These are phyloP conservation scores for Mrakia hoshinonis DNA, from an alignment of 768 basidiomycete genomes.

Conservation along the genomic window DNA sequence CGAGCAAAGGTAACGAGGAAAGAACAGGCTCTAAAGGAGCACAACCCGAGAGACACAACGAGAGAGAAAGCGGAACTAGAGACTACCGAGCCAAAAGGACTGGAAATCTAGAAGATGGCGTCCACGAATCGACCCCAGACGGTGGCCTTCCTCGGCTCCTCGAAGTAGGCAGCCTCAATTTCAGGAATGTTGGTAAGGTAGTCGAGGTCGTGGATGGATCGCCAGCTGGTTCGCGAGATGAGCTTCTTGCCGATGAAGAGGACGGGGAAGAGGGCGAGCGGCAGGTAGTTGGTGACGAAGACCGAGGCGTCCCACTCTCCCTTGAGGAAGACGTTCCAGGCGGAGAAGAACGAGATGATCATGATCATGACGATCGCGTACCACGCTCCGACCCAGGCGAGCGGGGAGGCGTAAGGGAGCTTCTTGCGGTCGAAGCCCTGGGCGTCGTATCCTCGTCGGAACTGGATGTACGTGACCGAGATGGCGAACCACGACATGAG, in stretches of 20 bases:
- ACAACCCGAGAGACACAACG: background rate
- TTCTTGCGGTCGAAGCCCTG: slow-evolving; percentile 66
- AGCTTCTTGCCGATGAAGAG: slow-evolving; percentile 58
- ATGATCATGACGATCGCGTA: slow-evolving; percentile 36
- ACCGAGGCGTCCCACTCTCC: slow-evolving; percentile 39
- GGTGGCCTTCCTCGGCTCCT: slow-evolving; percentile 21
- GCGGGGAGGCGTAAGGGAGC: slow-evolving; percentile 59
- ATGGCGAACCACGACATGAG: slow-evolving; percentile 77
- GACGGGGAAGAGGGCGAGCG: slow-evolving; percentile 57
- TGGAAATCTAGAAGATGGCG: slow-evolving; percentile 11
- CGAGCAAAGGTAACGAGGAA: background rate
- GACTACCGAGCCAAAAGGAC: too few species aligned
- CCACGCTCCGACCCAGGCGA: slow-evolving; percentile 49
- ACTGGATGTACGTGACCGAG: slow-evolving; percentile 66
- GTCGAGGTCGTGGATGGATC: slow-evolving; percentile 67
- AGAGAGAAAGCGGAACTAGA: background rate
- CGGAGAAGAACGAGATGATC: slow-evolving; percentile 33
- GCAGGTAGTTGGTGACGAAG: slow-evolving; percentile 38
- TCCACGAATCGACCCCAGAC: slow-evolving; percentile 21
- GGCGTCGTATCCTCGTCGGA: slow-evolving; percentile 67
- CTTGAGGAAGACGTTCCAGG: slow-evolving; percentile 42
- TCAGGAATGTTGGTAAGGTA: slow-evolving; percentile 37
- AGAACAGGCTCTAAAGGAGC: too few species aligned
- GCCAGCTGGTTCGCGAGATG: slow-evolving; percentile 47
- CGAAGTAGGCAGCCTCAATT: slow-evolving; percentile 25